phyloP scores from a whole-genome alignment of 1,139 yeast genomes.

The Debaryomyces coudertii region DNA sequence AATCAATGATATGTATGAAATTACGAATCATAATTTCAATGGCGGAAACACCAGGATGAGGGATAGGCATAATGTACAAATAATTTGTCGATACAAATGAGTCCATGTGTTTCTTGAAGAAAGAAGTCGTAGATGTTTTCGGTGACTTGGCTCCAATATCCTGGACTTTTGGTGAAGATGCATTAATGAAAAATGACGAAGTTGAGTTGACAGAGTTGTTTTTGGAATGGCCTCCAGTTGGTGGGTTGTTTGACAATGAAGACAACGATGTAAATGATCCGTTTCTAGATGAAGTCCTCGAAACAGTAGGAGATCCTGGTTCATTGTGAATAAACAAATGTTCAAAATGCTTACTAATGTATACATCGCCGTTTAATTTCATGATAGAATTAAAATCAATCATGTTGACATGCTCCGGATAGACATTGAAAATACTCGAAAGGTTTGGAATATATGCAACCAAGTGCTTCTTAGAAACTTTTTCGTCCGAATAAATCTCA shows the following conservation, averaged over 20 bases:
- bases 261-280: slow-evolving; percentile 16
- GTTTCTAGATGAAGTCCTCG: slow-evolving; percentile 10
- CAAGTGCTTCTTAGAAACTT: slow-evolving; percentile 46
- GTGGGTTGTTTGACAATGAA: slow-evolving; percentile 21
- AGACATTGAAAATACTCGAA: slow-evolving; percentile 50
- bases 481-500: slow-evolving; percentile 51
- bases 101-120: slow-evolving; percentile 30
- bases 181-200: slow-evolving; percentile 30
- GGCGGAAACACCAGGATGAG: slow-evolving; percentile 60
- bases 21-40: slow-evolving; percentile 60
- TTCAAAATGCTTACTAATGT: slow-evolving; percentile 46
- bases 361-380: slow-evolving; percentile 54
- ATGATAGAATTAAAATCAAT: slow-evolving; percentile 57
- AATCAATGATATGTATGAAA: slow-evolving; percentile 55
- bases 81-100: slow-evolving; percentile 40
- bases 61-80: slow-evolving; percentile 53
- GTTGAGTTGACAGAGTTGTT: slow-evolving; percentile 28
- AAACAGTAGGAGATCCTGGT: slow-evolving; percentile 12
- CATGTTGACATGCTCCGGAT: slow-evolving; percentile 56
- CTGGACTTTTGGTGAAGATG: slow-evolving; percentile 26
- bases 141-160: slow-evolving; percentile 20
- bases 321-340: slow-evolving; percentile 26
- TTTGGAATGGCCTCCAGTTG: slow-evolving; percentile 23
- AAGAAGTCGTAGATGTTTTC: slow-evolving; percentile 21
- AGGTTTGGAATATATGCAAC: slow-evolving; percentile 49